Evolutionary conservation across 805 yeast genomes (phyloP), one percentile per base, ranked within the genome.

Genomic region (Wickerhamiella sorbophila): DNA sequence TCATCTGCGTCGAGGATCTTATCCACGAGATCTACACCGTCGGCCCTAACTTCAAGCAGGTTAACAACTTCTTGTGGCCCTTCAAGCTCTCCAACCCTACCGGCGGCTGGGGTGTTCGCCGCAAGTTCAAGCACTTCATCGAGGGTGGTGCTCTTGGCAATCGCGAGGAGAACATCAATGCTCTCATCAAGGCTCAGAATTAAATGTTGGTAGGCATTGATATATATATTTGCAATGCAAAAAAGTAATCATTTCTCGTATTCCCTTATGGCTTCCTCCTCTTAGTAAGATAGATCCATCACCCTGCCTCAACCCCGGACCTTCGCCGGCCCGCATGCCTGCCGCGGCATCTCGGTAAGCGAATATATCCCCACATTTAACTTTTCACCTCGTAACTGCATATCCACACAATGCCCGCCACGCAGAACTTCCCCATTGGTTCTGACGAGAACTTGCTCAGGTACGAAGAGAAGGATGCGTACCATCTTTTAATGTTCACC

Each of bases 131-230:
- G 74, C 94, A 85, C 74, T 85, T 81, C 67, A 80, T 85, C 77
- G 93, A 83, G 74, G 94, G 94, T 76, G 95, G 95, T 80, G 79
- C 91, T 75, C 77, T 85, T 70, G 95, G 95, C 81, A 85, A 85
- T 93, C 82, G 94, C 74, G 95, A 85, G 75, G 79, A 83, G 63
- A 80, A 74, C 83, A 85, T 85, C 72, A 85, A 85, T 80, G 79
- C 81, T 67, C 80, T 85, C 71, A 83, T 84, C 66, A 82, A 84
- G 75, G 80, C 83, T 68, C 82, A 81, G 91, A 81, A 79, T 85
- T 82, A 81, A 72, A 64, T n/a, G n/a, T 24, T 24, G 29, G 29
- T 24, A 24, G 37, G 37, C 24, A 15, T 39, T 39, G 41, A 22
- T 39, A 19, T 39, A 36, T 36, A 39, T 39, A 39, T 39, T 39